These are phyloP conservation scores for Carex arenaria DNA, from an alignment of 202 grass and related monocot genomes.

Conservation along the genomic window DNA sequence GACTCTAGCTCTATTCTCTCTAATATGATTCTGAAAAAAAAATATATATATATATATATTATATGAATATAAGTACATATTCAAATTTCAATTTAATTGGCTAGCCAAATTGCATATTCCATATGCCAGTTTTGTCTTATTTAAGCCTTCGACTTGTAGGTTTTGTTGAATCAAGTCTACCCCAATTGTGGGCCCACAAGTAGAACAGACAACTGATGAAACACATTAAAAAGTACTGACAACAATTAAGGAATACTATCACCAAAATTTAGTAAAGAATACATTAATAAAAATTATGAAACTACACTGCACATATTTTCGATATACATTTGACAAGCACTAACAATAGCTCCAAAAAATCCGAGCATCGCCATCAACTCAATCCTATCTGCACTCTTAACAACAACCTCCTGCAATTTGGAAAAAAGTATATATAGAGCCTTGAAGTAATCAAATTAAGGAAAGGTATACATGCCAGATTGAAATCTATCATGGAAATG, in stretches of 20 bases:
- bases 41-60: too few relatives aligned
- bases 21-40: slow-evolving; percentile 65
- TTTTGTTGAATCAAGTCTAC: slow-evolving; percentile 1
- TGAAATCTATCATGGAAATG: background rate
- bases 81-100: slow-evolving; percentile 1
- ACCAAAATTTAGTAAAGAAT: background rate
- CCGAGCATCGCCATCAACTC: slow-evolving; percentile 94
- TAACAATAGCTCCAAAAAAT: slow-evolving; percentile 66
- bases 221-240: background rate
- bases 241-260: background rate
- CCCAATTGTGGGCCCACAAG: background rate
- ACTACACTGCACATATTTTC: background rate
- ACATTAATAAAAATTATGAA: slow-evolving; percentile 18
- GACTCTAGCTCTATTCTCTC: slow-evolving; percentile 74
- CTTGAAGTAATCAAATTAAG: background rate
- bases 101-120: background rate
- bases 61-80: slow-evolving; percentile 13
- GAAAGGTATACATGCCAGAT: background rate
- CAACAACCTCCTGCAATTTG: slow-evolving; percentile 58
- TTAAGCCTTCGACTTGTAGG: background rate
- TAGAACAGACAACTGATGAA: background rate
- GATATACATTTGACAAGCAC: slow-evolving; percentile 80
- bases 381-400: slow-evolving; percentile 64
- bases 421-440: background rate
- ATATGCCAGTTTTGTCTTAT: background rate